Evolutionary conservation across 257 asterid genomes (phyloP).

Genomic region (Jacaranda mimosifolia): DNA sequence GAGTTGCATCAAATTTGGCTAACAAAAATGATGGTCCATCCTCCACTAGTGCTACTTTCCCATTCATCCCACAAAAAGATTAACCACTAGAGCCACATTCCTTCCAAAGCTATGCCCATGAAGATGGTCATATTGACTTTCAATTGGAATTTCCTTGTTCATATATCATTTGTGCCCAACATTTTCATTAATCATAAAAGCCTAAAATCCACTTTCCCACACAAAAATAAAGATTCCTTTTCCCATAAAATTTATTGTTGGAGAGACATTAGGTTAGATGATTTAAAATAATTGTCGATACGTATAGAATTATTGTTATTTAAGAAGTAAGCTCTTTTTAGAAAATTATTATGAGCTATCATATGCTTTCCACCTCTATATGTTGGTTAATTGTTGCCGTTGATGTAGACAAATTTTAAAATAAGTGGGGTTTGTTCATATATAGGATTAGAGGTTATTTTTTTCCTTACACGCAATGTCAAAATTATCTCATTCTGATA

Average conservation of each 20-base stretch:
- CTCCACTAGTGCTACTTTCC: constrained; percentile 13
- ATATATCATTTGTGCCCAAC: neutral
- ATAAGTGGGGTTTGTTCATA: neutral
- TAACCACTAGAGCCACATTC: constrained; percentile 8
- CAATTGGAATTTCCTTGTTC: neutral
- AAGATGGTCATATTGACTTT: neutral
- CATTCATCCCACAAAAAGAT: neutral
- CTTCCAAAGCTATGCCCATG: constrained; percentile 10
- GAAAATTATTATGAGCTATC: neutral
- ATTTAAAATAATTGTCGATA: no score
- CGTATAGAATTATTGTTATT: neutral
- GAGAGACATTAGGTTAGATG: no score
- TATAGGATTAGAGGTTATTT: neutral
- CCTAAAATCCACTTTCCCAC: neutral
- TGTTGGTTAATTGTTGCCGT: neutral
- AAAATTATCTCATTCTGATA: neutral
- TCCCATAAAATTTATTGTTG: no score
- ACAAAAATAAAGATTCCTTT: neutral
- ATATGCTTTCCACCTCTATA: neutral
- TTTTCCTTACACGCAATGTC: neutral
- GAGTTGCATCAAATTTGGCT: constrained; percentile 25
- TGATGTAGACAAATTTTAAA: neutral
- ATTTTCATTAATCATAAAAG: neutral
- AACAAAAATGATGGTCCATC: constrained; percentile 41
- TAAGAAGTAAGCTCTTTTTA: neutral